phyloP scores from a whole-genome alignment of 768 basidiomycete genomes.

The Hygrocybe coccinea region DNA sequence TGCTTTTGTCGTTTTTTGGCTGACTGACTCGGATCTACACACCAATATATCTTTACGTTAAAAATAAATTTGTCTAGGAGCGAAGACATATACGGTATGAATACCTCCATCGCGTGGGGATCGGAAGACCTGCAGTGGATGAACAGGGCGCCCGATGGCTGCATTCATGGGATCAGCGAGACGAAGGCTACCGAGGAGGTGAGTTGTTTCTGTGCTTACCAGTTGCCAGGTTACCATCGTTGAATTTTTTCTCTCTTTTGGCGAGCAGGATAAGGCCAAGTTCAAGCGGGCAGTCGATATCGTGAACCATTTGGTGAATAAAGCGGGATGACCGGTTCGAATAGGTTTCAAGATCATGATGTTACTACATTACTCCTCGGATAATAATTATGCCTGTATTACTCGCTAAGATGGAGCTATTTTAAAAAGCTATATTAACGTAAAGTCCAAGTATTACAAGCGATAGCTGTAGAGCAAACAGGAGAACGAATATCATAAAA shows the following conservation, averaged over 20 bases:
- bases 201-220: too few relatives aligned
- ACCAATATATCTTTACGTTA: too few relatives aligned
- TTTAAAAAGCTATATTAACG: background rate
- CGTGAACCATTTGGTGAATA: constrained; percentile 46
- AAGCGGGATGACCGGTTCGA: constrained; percentile 22
- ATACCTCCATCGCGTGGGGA: constrained; percentile 60
- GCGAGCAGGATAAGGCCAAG: constrained; percentile 51
- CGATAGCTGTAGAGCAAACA: background rate
- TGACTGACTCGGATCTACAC: too few relatives aligned
- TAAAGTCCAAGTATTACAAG: background rate
- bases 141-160: constrained; percentile 60
- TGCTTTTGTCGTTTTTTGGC: too few relatives aligned
- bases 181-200: constrained; percentile 45
- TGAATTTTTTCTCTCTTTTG: background rate
- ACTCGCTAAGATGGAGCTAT: too few relatives aligned
- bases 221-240: too few relatives aligned
- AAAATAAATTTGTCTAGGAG: too few relatives aligned
- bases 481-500: too few relatives aligned
- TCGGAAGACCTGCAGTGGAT: constrained; percentile 56
- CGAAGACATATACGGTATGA: constrained; percentile 67
- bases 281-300: constrained; percentile 70
- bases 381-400: too few relatives aligned
- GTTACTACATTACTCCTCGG: background rate
- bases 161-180: constrained; percentile 45
- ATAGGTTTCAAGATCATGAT: too few relatives aligned